Evolutionary conservation across 2,329 filamentous ascomycete genomes (phyloP), one percentile per base, ranked within the genome.

Genomic region (Phyllosticta capitalensis): DNA sequence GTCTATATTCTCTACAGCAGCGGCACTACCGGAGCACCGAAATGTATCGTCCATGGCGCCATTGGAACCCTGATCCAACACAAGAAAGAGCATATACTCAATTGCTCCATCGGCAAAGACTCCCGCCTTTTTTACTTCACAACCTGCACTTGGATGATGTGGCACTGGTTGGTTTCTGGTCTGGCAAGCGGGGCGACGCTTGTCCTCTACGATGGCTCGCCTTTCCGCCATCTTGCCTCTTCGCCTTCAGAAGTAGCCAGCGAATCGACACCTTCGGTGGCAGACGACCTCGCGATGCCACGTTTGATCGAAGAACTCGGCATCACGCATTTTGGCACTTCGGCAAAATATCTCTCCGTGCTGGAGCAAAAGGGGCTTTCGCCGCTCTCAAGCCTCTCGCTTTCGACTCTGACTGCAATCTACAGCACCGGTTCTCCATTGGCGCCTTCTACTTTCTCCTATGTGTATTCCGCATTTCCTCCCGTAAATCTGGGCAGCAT

Each of bases 61-160:
- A 81, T 94, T 12, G 94, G 94, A 6, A 96, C 92, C 0, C 78
- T 99, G 6, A 81, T 97, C 55, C 92, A 97, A 72, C 94, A 97
- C 77, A 97, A 97, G 75, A 99, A 99, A 71, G 94, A 97, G 71
- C 92, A 95, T 69, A 81, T 87, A 53, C 79, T 97, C 2, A 92
- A 97, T 70, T 89, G 88, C 71, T 90, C 91, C 21, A 84, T 99
- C 63, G 79, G 81, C 9, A 81, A 86, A 0, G 77, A 79, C 1
- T 89, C 91, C 50, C 82, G 87, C 20, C 80, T 96, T 68, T 89
- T 96, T 72, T 96, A 96, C 76, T 96, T 92, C 76, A 96, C 91
- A 1, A 96, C 92, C 3, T 91, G 88, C 10, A 95, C 90, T 0
- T 96, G 92, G 94, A 97, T 99, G 92, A 97, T 97, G 92, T 96